These are phyloP conservation scores for Aureobasidium zeae DNA, from an alignment of 2,329 filamentous ascomycete species.

Conservation along the genomic window DNA sequence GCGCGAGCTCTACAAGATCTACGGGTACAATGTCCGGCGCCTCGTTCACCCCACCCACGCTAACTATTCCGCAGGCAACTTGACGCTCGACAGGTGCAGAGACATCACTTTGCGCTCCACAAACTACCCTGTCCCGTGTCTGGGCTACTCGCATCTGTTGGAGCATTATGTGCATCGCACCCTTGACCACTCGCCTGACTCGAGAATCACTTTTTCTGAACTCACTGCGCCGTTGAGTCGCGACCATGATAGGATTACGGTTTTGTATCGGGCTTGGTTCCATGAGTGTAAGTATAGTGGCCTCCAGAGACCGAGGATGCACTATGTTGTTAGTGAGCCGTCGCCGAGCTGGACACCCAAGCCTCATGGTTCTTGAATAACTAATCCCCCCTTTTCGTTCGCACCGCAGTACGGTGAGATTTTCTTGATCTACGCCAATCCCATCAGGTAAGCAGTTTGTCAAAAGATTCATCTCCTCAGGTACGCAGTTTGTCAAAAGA, in stretches of 20 bases:
- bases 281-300: neutral
- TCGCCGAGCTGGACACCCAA: neutral
- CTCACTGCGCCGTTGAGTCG: neutral
- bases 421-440: too few relatives aligned
- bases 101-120: neutral
- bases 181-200: neutral
- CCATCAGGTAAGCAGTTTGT: too few relatives aligned
- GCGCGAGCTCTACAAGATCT: neutral
- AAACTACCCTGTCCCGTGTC: slow-evolving; percentile 3
- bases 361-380: neutral
- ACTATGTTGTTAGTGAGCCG: neutral
- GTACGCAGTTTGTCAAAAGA: too few relatives aligned
- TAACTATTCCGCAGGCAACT: neutral
- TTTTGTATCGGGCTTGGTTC: slow-evolving; percentile 10
- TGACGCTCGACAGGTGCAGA: neutral
- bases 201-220: slow-evolving; percentile 2
- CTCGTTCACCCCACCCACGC: neutral
- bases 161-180: slow-evolving; percentile 2
- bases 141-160: slow-evolving; percentile 8
- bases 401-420: neutral
- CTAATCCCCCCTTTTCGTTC: too few relatives aligned
- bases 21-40: neutral
- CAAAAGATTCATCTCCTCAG: too few relatives aligned
- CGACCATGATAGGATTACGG: slow-evolving; percentile 6
- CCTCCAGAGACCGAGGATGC: neutral